Percentiles rank a stretch among this genome's conserved stretches.
Conservation (phyloP, 2,329 filamentous ascomycete genomes). For the Ophiognomonia clavigignenti-juglandacearum region DNA sequence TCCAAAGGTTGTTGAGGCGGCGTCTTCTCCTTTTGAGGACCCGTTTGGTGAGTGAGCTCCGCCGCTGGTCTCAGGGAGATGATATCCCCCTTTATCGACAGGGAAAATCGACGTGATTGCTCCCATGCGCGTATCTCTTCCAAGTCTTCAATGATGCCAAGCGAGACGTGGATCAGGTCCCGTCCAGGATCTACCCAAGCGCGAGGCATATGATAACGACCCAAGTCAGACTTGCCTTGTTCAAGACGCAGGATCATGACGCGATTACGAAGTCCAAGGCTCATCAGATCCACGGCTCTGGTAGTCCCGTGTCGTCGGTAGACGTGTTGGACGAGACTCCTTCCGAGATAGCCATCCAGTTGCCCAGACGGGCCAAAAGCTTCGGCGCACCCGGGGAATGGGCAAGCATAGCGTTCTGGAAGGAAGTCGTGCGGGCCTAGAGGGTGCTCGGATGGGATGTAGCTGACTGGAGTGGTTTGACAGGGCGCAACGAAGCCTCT, state of each 20-base stretch:
- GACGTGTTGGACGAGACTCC: not conserved
- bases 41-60: not conserved
- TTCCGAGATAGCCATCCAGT: not conserved
- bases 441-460: not conserved
- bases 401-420: not conserved
- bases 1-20: not conserved
- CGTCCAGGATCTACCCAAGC: not conserved
- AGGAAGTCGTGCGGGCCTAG: not conserved
- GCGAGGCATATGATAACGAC: no score
- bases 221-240: not conserved
- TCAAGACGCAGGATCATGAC: not conserved
- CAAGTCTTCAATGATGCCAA: not conserved
- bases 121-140: constrained; percentile 5
- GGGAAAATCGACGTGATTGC: not conserved
- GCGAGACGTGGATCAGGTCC: not conserved
- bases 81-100: not conserved
- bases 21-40: not conserved
- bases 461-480: not conserved
- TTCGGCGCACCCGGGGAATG: not conserved
- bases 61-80: not conserved
- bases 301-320: not conserved
- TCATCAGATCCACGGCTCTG: not conserved
- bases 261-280: not conserved
- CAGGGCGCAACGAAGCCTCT: not conserved
- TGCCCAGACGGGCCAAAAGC: not conserved